A percentile compares a stretch with the other conserved stretches of the same genome.
Conservation (phyloP, 1,139 yeast genomes). For the Yamadazyma taylorii region DNA sequence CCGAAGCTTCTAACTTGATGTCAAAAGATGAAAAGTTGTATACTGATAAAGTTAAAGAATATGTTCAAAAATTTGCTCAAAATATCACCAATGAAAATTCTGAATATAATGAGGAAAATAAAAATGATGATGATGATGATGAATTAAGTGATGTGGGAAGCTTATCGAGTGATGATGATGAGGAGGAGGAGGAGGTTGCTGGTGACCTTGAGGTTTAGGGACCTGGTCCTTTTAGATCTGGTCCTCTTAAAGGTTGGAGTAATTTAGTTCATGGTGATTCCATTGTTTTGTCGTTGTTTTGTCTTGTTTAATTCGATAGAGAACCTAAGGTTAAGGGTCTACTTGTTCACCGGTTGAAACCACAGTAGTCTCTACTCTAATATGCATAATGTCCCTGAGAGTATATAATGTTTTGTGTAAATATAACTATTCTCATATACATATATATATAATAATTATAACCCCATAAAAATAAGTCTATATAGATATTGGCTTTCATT, state of each 20-base stretch:
- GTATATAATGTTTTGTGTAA: too few relatives aligned
- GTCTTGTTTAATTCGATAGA: conserved; percentile 1
- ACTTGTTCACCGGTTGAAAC: too few relatives aligned
- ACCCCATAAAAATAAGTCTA: too few relatives aligned
- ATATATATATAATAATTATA: not conserved
- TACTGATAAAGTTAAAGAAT: conserved; percentile 66
- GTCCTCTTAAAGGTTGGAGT: not conserved
- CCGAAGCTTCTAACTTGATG: conserved; percentile 85
- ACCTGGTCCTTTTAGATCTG: too few relatives aligned
- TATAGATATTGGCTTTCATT: not conserved
- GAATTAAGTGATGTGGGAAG: conserved; percentile 52
- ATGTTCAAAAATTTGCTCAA: conserved; percentile 73
- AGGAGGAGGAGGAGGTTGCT: conserved; percentile 27
- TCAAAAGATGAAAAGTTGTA: conserved; percentile 69
- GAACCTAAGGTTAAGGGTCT: not conserved
- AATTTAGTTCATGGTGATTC: not conserved
- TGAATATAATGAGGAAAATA: conserved; percentile 41
- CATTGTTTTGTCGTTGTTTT: not conserved
- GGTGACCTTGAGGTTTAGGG: conserved; percentile 23
- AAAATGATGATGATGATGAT: conserved; percentile 43
- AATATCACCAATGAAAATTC: conserved; percentile 36
- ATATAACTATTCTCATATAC: not conserved
- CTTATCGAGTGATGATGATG: conserved; percentile 50
- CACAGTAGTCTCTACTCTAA: too few relatives aligned
- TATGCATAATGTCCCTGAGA: too few relatives aligned